phyloP scores from a whole-genome alignment of 2,329 filamentous ascomycete genomes.

The Aspergillus latus region DNA sequence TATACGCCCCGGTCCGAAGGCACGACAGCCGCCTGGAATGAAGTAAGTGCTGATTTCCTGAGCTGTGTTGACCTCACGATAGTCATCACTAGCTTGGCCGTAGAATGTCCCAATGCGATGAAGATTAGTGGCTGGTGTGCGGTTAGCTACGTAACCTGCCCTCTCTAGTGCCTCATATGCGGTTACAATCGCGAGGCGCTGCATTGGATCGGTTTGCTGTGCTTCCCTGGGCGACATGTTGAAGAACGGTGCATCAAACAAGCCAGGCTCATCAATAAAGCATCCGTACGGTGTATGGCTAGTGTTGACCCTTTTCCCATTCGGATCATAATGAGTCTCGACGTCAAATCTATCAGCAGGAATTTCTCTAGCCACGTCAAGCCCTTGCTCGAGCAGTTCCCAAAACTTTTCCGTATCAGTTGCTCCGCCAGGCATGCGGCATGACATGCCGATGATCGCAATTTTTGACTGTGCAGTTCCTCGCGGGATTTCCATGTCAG shows the following conservation, averaged over 20 bases:
- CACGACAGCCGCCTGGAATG: conserved; percentile 61
- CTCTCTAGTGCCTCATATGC: conserved; percentile 64
- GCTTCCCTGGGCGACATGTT: conserved; percentile 76
- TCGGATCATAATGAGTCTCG: conserved; percentile 64
- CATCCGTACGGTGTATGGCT: conserved; percentile 70
- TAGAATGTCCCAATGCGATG: conserved; percentile 70
- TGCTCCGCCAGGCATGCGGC: conserved; percentile 65
- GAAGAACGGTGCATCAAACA: conserved; percentile 73
- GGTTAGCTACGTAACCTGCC: conserved; percentile 45
- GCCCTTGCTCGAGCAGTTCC: conserved; percentile 67
- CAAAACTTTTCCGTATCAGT: conserved; percentile 66
- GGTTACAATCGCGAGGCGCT: conserved; percentile 59
- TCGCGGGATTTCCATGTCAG: neutral
- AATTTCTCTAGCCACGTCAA: conserved; percentile 66
- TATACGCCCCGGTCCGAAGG: conserved; percentile 63
- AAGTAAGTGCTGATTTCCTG: conserved; percentile 70
- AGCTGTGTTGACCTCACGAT: conserved; percentile 65
- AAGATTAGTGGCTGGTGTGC: conserved; percentile 63
- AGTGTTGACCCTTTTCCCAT: conserved; percentile 69
- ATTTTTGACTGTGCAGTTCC: conserved; percentile 14
- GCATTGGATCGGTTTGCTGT: conserved; percentile 62
- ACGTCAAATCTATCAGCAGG: conserved; percentile 68
- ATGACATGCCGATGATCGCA: conserved; percentile 79
- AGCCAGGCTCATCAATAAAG: conserved; percentile 67
- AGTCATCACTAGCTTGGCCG: conserved; percentile 69